Evolutionary conservation across 345 rosid genomes (phyloP).

Genomic region (Eucalyptus curtisii): DNA sequence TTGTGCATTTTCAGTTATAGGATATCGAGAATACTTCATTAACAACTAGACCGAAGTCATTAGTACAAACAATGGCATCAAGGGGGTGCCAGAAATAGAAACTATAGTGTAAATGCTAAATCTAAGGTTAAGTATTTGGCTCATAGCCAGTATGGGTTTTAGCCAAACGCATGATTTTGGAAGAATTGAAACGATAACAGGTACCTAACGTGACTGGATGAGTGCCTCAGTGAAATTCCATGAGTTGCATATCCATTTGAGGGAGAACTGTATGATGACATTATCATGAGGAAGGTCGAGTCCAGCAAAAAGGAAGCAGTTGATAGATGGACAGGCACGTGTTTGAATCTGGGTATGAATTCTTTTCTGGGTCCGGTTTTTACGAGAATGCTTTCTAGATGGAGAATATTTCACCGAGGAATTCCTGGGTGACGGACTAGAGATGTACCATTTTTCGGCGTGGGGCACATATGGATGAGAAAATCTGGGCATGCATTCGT

Average conservation of each 20-base stretch:
- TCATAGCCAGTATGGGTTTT: neutral
- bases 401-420: neutral
- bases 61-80: neutral
- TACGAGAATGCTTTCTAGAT: neutral
- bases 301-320: neutral
- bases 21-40: neutral
- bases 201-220: neutral
- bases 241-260: neutral
- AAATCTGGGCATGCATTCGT: neutral
- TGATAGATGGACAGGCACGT: neutral
- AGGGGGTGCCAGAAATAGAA: neutral
- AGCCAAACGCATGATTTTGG: neutral
- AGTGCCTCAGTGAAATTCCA: neutral
- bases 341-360: neutral
- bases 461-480: neutral
- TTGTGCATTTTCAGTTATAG: neutral
- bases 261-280: neutral
- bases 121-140: neutral
- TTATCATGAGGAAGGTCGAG: neutral
- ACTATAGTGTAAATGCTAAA: neutral
- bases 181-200: neutral
- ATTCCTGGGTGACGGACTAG: neutral
- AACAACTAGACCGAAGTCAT: neutral
- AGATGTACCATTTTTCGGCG: neutral
- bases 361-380: neutral